Conservation (phyloP, 352 stramenopile genomes). For the Globisporangium viniferum region DNA sequence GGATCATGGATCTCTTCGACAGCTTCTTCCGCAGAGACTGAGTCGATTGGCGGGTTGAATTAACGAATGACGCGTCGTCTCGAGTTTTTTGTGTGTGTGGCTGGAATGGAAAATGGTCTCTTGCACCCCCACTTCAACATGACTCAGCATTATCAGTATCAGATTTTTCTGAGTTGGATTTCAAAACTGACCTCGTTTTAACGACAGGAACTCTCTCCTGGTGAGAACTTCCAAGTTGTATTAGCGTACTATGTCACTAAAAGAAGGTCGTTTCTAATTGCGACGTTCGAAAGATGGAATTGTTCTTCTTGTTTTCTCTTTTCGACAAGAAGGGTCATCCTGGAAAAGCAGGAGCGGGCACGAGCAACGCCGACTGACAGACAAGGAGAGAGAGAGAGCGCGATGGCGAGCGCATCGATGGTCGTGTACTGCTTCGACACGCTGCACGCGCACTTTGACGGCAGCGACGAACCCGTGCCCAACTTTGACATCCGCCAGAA, state of each 20-base stretch:
- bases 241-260: neutral
- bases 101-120: neutral
- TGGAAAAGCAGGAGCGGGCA: neutral
- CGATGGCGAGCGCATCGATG: constrained; percentile 77
- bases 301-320: neutral
- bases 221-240: too few species aligned
- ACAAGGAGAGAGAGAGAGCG: constrained; percentile 3
- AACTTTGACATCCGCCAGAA: constrained; percentile 53
- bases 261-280: neutral
- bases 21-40: constrained; percentile 48
- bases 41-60: neutral
- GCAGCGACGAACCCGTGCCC: constrained; percentile 41
- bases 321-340: neutral
- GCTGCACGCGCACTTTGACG: constrained; percentile 66
- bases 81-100: neutral
- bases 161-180: neutral
- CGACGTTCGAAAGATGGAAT: neutral
- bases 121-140: constrained; percentile 3
- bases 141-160: neutral
- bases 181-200: neutral
- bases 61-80: neutral
- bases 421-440: constrained; percentile 86
- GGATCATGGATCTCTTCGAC: constrained; percentile 59
- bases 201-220: neutral
- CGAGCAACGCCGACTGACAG: neutral